Percentiles rank a stretch among this genome's conserved stretches.
Evolutionary conservation across 2,329 filamentous ascomycete species (phyloP).

Genomic region (Xylariaceae sp.): DNA sequence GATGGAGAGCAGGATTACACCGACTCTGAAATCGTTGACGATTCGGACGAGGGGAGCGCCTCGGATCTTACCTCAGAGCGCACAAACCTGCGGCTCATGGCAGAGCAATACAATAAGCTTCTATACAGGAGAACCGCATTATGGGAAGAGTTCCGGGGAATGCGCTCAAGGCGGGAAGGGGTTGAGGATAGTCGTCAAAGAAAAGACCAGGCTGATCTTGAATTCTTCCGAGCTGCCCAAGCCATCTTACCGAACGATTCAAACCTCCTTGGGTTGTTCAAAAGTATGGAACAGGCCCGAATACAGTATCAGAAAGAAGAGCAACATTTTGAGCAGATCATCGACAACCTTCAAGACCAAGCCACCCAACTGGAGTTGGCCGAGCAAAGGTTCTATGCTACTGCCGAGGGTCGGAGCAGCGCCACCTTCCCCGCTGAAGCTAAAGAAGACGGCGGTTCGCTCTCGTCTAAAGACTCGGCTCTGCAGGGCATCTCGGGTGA

Average conservation of each 20-base stretch:
- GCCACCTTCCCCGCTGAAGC: conserved; percentile 7
- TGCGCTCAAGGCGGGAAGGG: conserved; percentile 15
- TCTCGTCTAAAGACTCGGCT: conserved; percentile 14
- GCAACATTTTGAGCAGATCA: conserved; percentile 21
- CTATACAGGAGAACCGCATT: conserved; percentile 14
- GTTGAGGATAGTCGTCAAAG: conserved; percentile 18
- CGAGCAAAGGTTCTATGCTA: conserved; percentile 22
- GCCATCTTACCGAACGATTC: conserved; percentile 15
- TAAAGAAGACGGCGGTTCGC: conserved; percentile 11
- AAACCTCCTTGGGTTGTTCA: conserved; percentile 19
- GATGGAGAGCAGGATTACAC: neutral
- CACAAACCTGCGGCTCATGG: conserved; percentile 10
- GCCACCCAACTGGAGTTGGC: conserved; percentile 18
- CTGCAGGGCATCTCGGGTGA: conserved; percentile 28
- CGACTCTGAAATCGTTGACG: neutral
- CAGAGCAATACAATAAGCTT: conserved; percentile 15
- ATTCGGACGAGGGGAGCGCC: no score
- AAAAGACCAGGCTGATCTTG: conserved; percentile 19
- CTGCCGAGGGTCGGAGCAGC: conserved; percentile 13
- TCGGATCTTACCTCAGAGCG: conserved; percentile 1
- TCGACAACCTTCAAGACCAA: conserved; percentile 23
- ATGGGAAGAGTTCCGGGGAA: conserved; percentile 14
- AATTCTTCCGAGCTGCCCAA: conserved; percentile 23
- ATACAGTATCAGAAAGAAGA: conserved; percentile 20
- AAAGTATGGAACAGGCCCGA: conserved; percentile 17